Evolutionary conservation across 305 asterid species (phyloP).

Genomic region (Fraxinus sp.): DNA sequence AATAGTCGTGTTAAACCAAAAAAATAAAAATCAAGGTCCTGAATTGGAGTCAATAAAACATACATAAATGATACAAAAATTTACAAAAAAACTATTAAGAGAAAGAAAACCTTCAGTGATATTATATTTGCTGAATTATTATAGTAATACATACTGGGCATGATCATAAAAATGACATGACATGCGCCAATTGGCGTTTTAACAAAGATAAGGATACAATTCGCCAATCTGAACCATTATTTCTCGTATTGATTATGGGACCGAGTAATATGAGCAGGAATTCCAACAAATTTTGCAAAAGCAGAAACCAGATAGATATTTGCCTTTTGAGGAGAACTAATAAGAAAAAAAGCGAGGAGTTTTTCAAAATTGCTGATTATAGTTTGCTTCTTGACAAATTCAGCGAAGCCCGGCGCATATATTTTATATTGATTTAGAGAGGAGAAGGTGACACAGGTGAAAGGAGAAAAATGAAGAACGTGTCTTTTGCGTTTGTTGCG

Average conservation of each 20-base stretch:
- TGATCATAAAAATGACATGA: not conserved
- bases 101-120: not conserved
- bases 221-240: slow-evolving; percentile 81
- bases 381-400: not conserved
- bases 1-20: not conserved
- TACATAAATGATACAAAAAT: not conserved
- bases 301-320: slow-evolving; percentile 4
- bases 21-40: not conserved
- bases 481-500: slow-evolving; percentile 4
- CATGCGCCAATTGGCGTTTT: not conserved
- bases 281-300: not conserved
- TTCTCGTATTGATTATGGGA: not conserved
- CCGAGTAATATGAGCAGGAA: not conserved
- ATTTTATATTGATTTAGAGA: not conserved
- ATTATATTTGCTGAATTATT: not conserved
- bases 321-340: not conserved
- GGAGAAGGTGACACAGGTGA: not conserved
- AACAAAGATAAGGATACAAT: slow-evolving; percentile 67
- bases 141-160: not conserved
- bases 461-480: not conserved
- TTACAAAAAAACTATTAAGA: not conserved
- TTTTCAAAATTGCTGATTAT: not conserved
- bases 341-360: not conserved
- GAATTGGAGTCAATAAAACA: not conserved
- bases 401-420: not conserved